Evolutionary conservation across 371 early-diverging fungal species (phyloP), one percentile per base, ranked within the genome.

Genomic region (Dinochytrium kinnereticum): DNA sequence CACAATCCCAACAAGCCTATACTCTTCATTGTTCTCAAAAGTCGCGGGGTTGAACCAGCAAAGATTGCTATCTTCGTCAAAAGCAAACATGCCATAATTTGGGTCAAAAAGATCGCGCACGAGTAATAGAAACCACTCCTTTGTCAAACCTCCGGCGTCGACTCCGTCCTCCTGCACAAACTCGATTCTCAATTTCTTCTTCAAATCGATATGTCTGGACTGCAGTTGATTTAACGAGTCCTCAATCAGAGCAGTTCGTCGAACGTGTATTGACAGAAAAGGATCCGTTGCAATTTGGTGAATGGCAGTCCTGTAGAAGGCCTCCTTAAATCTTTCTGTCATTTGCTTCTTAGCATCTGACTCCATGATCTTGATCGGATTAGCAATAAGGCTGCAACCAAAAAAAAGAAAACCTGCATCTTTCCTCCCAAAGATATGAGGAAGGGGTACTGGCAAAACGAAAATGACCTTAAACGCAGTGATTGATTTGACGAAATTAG

Each of bases 71-170:
- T 94, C 94, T 28, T 96, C 94, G 70, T 95, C 93, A 64, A 88
- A 91, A 13, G 71, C 65, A 75, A 96, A 98, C 88, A 98, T 93
- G 37, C 96, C 98, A 77, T 94, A 97, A 75, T 95, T 91, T 21
- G 92, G 90, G 75, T 96, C 94, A 82, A 97, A 93, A 57, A 98
- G 86, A 65, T 96, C 95, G 57, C 96, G 88, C 66, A 94, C 91
- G 21, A 97, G 88, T 33, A 97, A 85, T 65, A 94, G 92, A 78
- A 96, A 95, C 85, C 96, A 97, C 80, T 99, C 99, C 73, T 97
- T 96, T 67, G 95, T 96, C 7, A 99, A 92, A 0, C 99, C 99
- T 59, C 99, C 99, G n/a, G 93, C 96, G 83, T 98, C 98, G 2
- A 89, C 78, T 19, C 89, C 89, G 51, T 81, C 81, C 74, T 89